A percentile compares a stretch with the other conserved stretches of the same genome.
These are phyloP conservation scores for Atkinsonella texensis DNA, from an alignment of 2,329 filamentous ascomycete genomes.

Conservation along the genomic window DNA sequence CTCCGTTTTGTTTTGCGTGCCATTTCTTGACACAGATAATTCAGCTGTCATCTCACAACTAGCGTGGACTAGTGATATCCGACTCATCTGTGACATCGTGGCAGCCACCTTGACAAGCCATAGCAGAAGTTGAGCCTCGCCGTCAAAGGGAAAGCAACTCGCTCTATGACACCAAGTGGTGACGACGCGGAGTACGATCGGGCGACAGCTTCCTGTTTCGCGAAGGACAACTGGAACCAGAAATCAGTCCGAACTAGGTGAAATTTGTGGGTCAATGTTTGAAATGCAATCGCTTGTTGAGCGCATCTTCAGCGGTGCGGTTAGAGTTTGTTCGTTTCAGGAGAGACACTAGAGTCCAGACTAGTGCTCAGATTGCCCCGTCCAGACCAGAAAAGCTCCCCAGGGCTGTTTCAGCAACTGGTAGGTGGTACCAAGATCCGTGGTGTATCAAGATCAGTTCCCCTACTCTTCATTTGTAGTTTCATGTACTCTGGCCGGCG, in stretches of 20 bases:
- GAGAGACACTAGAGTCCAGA: background rate
- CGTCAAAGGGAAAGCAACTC: background rate
- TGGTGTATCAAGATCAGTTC: no score
- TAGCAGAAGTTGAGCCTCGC: background rate
- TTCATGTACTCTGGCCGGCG: no score
- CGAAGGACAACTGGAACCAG: background rate
- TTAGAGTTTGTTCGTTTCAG: background rate
- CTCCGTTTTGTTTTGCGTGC: background rate
- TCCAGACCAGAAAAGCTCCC: no score
- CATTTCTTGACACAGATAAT: background rate
- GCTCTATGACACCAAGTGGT: background rate
- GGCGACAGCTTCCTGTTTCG: background rate
- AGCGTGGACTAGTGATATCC: background rate
- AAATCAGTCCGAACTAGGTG: background rate
- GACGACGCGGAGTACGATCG: background rate
- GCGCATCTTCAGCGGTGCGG: background rate
- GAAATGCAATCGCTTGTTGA: background rate
- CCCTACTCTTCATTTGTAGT: no score
- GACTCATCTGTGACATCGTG: background rate
- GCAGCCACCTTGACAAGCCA: background rate
- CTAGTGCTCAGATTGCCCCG: background rate
- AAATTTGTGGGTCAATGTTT: background rate
- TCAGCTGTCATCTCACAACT: no score
- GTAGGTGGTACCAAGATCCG: no score
- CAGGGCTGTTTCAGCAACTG: no score